Evolutionary conservation across 192 early-diverging fungal genomes (phyloP).

Genomic region (Entrophospora sp.): DNA sequence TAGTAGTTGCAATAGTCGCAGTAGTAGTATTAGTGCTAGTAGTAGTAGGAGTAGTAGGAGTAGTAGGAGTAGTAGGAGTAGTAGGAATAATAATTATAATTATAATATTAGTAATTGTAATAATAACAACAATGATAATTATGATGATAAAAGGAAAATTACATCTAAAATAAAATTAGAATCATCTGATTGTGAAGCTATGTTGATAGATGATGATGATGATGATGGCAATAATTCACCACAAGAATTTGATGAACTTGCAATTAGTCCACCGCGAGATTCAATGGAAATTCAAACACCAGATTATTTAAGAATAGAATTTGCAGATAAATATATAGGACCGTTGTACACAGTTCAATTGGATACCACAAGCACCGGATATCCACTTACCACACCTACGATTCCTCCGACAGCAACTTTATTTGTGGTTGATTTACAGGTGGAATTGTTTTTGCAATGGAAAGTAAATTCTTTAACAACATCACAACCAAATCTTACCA

Average conservation of each 20-base stretch:
- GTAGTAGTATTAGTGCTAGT: too few relatives aligned
- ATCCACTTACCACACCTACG: neutral
- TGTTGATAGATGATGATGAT: too few relatives aligned
- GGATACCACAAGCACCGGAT: neutral
- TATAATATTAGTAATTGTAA: too few relatives aligned
- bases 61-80: too few relatives aligned
- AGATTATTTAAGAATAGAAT: neutral
- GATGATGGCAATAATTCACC: too few relatives aligned
- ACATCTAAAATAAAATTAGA: neutral
- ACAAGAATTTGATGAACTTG: too few relatives aligned
- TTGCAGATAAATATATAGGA: neutral
- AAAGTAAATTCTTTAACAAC: neutral
- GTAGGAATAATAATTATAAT: too few relatives aligned
- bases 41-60: too few relatives aligned
- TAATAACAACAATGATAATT: conserved; percentile 15
- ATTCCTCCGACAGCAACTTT: neutral
- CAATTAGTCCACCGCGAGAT: too few relatives aligned
- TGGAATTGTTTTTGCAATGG: neutral
- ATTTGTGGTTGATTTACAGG: conserved; percentile 5
- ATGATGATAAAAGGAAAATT: neutral
- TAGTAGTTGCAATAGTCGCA: too few relatives aligned
- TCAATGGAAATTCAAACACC: too few relatives aligned
- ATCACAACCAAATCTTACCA: neutral
- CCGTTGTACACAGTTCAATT: neutral
- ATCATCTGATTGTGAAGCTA: too few relatives aligned